Conservation (phyloP, 1,139 yeast species). For the Neolecta irregularis region DNA sequence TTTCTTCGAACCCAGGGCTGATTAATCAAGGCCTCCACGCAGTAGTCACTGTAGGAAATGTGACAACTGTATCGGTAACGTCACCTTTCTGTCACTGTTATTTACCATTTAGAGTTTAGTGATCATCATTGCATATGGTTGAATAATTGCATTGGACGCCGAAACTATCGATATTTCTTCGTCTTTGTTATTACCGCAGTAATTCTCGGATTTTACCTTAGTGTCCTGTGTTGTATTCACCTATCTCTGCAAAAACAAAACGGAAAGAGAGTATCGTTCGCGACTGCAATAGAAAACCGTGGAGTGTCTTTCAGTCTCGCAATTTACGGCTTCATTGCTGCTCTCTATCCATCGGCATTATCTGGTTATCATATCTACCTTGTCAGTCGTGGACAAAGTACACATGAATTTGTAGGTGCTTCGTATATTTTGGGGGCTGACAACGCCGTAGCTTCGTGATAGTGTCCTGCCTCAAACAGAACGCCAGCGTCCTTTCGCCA, state of each 20-base stretch:
- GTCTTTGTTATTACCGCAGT: conserved; percentile 29
- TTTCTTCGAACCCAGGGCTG: too few species aligned
- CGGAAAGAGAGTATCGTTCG: too few species aligned
- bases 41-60: conserved; percentile 52
- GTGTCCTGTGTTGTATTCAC: conserved; percentile 15
- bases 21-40: conserved; percentile 62
- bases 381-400: conserved; percentile 43
- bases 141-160: conserved; percentile 55
- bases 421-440: background rate
- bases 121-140: conserved; percentile 72
- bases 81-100: conserved; percentile 22
- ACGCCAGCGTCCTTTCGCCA: conserved; percentile 2
- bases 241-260: too few species aligned
- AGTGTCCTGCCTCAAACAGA: too few species aligned
- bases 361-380: conserved; percentile 38
- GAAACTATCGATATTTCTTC: conserved; percentile 42
- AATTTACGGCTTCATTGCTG: conserved; percentile 30
- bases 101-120: too few species aligned
- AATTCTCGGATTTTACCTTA: too few species aligned
- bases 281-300: too few species aligned
- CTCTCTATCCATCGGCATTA: conserved; percentile 40
- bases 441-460: conserved; percentile 2
- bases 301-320: conserved; percentile 35
- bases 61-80: conserved; percentile 41
- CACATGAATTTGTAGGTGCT: conserved; percentile 20